Evolutionary conservation across 2,329 filamentous ascomycete genomes (phyloP), one percentile per base, ranked within the genome.

Genomic region (Phialophora verrucosa): DNA sequence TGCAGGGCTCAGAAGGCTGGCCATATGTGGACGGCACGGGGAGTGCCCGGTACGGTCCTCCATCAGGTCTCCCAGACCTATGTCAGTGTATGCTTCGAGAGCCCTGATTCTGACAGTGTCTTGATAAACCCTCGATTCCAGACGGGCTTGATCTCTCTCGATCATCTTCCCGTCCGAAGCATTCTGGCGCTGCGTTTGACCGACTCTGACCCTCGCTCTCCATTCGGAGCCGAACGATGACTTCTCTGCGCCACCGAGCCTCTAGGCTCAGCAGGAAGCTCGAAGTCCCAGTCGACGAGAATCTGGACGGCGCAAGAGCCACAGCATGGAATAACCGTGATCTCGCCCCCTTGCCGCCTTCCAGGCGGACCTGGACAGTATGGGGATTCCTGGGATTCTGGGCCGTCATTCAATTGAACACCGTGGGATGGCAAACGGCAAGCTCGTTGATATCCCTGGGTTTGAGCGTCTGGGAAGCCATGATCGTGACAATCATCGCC

Each of bases 301-400:
- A 64, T 20, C 51, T 64, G 29, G 54, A 59, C 47, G 62, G 55
- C 12, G 20, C 56, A 44, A 64, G 54, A 38, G n/a, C 62, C 49
- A 64, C 62, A 32, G 54, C 62, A 47, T 64, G 62, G 62, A 64
- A 64, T 47, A 64, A 64, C 38, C 62, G 62, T 31, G 62, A 64
- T 54, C 62, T 64, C 25, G 62, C 62, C 2, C 62, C 62, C 1
- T 55, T 64, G 10, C 62, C 62, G 6, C 62, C 62, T 25, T 49
- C 47, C 88, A 93, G 62, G 87, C 91, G 84, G 97, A 93, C 58
- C n/a, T 93, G 88, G 88, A 20, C 81, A 90, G 32, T 60, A 7
- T 92, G 90, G 87, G 96, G 96, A 78, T 97, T 93, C 35, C 57
- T 69, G 25, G 58, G 59, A 23, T 65, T 69, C 17, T 67, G 67